These are phyloP conservation scores for Takakia lepidozioides DNA, from an alignment of 225 moss, liverwort and hornwort species.

Conservation along the genomic window DNA sequence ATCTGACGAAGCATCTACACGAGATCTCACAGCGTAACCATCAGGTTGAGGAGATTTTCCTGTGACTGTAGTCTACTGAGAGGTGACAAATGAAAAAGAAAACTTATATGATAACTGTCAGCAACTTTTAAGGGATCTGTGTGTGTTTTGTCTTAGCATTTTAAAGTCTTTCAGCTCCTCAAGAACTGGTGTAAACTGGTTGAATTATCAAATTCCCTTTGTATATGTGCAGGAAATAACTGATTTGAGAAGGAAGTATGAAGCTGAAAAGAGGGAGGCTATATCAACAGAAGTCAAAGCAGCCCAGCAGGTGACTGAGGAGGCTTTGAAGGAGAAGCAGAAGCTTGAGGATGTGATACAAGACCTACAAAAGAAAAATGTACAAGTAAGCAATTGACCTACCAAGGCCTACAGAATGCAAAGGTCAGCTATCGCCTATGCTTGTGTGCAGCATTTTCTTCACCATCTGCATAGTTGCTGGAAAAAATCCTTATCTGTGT, in stretches of 20 bases:
- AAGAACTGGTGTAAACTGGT: too few species aligned
- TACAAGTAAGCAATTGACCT: constrained; percentile 1
- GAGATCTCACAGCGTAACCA: not conserved
- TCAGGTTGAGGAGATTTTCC: not conserved
- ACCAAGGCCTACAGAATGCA: not conserved
- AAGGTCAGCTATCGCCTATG: constrained; percentile 5
- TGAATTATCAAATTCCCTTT: too few species aligned
- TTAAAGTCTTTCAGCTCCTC: not conserved
- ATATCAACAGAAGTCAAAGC: constrained; percentile 6
- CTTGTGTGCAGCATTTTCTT: too few species aligned
- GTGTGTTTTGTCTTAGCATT: not conserved
- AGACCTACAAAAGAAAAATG: constrained; percentile 1
- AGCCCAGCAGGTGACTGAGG: not conserved
- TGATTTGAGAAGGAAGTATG: constrained; percentile 1
- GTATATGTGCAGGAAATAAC: constrained; percentile 4
- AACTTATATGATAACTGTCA: too few species aligned
- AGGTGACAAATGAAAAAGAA: too few species aligned
- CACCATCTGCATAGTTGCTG: too few species aligned
- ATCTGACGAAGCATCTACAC: not conserved
- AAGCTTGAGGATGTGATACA: not conserved
- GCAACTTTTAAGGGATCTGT: not conserved
- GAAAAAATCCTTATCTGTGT: too few species aligned
- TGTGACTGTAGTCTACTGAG: too few species aligned
- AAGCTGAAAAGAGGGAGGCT: constrained; percentile 3
- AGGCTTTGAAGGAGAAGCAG: constrained; percentile 1